Evolutionary conservation across 2,329 filamentous ascomycete species (phyloP).

Genomic region (Claviceps maximensis): DNA sequence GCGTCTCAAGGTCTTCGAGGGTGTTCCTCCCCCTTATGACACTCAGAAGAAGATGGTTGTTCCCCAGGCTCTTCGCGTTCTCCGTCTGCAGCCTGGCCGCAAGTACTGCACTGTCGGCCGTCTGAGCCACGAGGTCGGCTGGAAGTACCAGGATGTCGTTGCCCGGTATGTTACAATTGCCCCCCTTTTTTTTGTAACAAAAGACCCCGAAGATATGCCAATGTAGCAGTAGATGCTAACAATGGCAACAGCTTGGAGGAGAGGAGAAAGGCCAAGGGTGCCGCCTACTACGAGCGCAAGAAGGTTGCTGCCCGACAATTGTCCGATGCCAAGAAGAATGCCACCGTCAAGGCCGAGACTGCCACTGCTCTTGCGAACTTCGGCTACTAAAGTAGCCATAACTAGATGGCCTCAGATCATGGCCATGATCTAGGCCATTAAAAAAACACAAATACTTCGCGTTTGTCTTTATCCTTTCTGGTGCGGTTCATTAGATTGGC

Average conservation of each 20-base stretch:
- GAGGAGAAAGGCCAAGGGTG: constrained; percentile 98
- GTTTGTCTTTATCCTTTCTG: constrained; percentile 31
- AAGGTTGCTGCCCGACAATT: constrained; percentile 87
- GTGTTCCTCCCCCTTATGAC: constrained; percentile 97
- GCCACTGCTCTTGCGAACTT: constrained; percentile 75
- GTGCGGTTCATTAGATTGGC: constrained; percentile 42
- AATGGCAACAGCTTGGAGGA: constrained; percentile 70
- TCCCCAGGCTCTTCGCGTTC: constrained; percentile 90
- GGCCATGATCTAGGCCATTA: constrained; percentile 12
- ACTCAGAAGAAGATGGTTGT: constrained; percentile 99
- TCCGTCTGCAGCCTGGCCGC: constrained; percentile 95
- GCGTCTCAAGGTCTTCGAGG: constrained; percentile 99
- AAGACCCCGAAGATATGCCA: not conserved
- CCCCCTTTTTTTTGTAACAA: not conserved
- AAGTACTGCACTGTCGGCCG: constrained; percentile 99
- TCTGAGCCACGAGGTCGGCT: constrained; percentile 97
- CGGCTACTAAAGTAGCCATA: constrained; percentile 61
- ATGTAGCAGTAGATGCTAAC: constrained; percentile 8
- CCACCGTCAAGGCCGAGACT: constrained; percentile 75
- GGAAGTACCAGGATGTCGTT: constrained; percentile 99
- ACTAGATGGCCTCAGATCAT: constrained; percentile 14
- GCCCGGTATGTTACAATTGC: constrained; percentile 54
- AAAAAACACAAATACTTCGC: constrained; percentile 15
- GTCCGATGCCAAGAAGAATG: constrained; percentile 83
- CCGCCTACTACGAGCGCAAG: constrained; percentile 99